Evolutionary conservation across 805 yeast species (phyloP).

Genomic region (Naumovozyma dairenensis): DNA sequence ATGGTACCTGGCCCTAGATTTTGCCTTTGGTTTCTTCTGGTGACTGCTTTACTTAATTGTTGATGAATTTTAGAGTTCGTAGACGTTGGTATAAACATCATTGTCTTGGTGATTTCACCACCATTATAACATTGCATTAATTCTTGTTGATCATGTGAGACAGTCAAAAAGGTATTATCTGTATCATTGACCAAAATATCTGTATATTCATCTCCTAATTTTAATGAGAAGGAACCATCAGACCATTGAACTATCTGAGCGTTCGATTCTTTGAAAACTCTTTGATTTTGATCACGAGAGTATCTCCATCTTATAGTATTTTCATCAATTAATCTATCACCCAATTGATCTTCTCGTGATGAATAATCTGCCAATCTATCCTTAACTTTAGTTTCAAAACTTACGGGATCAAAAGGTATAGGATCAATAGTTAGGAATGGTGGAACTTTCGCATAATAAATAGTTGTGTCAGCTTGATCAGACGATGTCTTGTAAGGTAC

Average conservation of each 20-base stretch:
- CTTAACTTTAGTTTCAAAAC: constrained; percentile 43
- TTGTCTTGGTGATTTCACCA: constrained; percentile 49
- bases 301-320: constrained; percentile 94
- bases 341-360: constrained; percentile 41
- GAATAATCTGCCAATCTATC: constrained; percentile 25
- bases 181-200: constrained; percentile 60
- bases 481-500: constrained; percentile 36
- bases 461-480: constrained; percentile 25
- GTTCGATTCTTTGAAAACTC: constrained; percentile 73
- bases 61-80: constrained; percentile 78
- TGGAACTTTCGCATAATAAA: constrained; percentile 59
- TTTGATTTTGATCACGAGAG: constrained; percentile 60
- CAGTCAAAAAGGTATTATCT: constrained; percentile 62
- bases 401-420: constrained; percentile 73
- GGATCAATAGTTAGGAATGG: constrained; percentile 76
- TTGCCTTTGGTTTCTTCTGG: constrained; percentile 28
- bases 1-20: constrained; percentile 33
- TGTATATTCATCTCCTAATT: constrained; percentile 78
- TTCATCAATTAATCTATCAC: constrained; percentile 59
- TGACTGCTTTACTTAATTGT: constrained; percentile 62
- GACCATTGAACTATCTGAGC: constrained; percentile 89
- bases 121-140: constrained; percentile 53
- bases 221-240: constrained; percentile 80
- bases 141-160: constrained; percentile 61
- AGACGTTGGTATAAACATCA: constrained; percentile 82